Evolutionary conservation across 176 grass and related monocot genomes (phyloP).

Genomic region (Juncus effusus): DNA sequence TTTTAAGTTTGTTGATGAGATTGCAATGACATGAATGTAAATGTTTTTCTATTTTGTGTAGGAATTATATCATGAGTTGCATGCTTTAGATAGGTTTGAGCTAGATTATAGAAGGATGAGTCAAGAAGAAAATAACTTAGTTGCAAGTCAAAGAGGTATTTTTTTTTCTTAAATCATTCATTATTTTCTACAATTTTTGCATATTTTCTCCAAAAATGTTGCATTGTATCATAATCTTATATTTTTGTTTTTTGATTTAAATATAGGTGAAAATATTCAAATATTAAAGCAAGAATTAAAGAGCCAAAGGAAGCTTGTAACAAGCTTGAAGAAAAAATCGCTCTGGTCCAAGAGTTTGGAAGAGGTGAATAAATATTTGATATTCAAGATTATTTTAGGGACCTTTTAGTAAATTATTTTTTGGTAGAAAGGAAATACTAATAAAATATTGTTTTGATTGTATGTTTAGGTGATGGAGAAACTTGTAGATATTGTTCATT

Average conservation of each 20-base stretch:
- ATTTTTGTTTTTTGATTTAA: slow-evolving; percentile 19
- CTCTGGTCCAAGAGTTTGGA: slow-evolving; percentile 94
- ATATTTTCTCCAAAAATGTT: background rate
- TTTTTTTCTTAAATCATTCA: slow-evolving; percentile 18
- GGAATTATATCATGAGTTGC: slow-evolving; percentile 98
- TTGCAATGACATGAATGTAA: background rate
- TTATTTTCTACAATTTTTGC: background rate
- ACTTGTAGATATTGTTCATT: slow-evolving; percentile 92
- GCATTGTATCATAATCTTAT: background rate
- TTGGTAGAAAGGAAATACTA: too few species aligned
- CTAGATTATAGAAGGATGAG: slow-evolving; percentile 80
- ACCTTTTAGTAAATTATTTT: background rate
- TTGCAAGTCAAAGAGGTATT: slow-evolving; percentile 68
- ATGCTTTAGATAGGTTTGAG: slow-evolving; percentile 95
- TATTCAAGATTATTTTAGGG: background rate
- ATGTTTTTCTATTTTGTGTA: slow-evolving; percentile 21
- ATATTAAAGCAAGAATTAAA: slow-evolving; percentile 91
- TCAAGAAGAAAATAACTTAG: slow-evolving; percentile 69
- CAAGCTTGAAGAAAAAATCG: slow-evolving; percentile 78
- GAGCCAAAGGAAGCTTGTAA: slow-evolving; percentile 63
- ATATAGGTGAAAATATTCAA: slow-evolving; percentile 74
- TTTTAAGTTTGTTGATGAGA: slow-evolving; percentile 18
- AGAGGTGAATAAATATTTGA: slow-evolving; percentile 53
- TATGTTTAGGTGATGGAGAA: slow-evolving; percentile 84
- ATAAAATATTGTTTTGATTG: background rate